Base-by-base conservation (phyloP, 2,329 filamentous ascomycete genomes). In the Venturia pyrina region DNA sequence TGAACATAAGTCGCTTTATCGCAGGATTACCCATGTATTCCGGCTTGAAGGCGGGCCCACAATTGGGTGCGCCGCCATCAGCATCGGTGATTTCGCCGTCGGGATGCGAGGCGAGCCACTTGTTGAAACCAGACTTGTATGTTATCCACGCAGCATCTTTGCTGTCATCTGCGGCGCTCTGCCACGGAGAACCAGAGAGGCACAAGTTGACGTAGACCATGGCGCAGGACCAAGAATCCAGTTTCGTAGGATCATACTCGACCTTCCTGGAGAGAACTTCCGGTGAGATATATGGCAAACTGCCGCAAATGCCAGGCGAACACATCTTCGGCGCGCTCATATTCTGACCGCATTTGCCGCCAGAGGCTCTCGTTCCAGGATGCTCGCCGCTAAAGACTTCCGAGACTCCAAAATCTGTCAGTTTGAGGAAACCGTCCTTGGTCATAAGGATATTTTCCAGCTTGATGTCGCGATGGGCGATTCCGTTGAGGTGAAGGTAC, bases 391-490 rank as follows among this genome's bases (percentile, higher is more conserved):
- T 85, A 73, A 96, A 96, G 21, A 96, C 89, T 73, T 95, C 90
- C 0, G 90, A 92, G 17, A 93, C 90, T 64, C 92, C 92, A 78
- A 96, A 96, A 75, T 96, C 92, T 62, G 91, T 92, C 67, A 96
- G 93, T 78, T 96, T 96, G 66, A 96, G 81, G 74, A 91, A 88
- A 73, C 91, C 91, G 67, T 91, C 86, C 70, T 86, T 87, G 60
- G 87, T 89, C 67, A 96, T 83, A 41, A 96, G 82, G 32, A 96
- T 79, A 71, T 96, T 96, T 75, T 96, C 92, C 13, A 93, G 83
- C 77, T 96, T 96, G 78, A 96, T 89, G 71, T 96, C 92, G 62
- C 92, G 89, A 76, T 96, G 92, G 1, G 91, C 92, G 72, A 96
- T 93, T 66, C 91, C 92, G 71, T 93, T 87, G 67, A 80, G 81